Evolutionary conservation across 1,284 basidiomycete species (phyloP).

Genomic region (Serendipita sp.): DNA sequence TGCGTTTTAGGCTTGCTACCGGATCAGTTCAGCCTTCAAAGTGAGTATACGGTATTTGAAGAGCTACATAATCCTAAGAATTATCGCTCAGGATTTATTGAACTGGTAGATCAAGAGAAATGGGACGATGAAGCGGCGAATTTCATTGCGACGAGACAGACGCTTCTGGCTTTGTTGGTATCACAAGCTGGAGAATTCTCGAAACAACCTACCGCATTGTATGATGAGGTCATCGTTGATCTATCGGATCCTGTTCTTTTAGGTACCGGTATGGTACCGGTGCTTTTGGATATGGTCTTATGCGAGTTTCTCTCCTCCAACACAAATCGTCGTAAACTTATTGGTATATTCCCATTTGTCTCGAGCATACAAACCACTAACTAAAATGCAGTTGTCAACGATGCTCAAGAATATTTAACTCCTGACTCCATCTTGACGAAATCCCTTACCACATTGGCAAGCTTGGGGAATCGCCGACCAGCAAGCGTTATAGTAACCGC

Average conservation of each 20-base stretch:
- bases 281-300: background rate
- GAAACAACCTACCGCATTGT: background rate
- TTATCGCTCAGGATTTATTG: background rate
- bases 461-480: background rate
- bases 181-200: background rate
- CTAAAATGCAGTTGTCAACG: background rate
- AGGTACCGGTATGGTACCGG: background rate
- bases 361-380: background rate
- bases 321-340: background rate
- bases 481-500: background rate
- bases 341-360: background rate
- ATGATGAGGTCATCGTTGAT: background rate
- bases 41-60: background rate
- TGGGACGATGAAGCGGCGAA: background rate
- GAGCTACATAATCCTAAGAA: background rate
- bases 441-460: background rate
- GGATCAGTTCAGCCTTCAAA: background rate
- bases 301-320: background rate
- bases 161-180: background rate
- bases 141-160: background rate
- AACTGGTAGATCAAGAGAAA: background rate
- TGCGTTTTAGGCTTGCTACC: background rate
- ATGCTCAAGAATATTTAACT: background rate
- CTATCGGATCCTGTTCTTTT: background rate
- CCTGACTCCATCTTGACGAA: background rate